Conservation (phyloP, 805 yeast genomes). For the Metschnikowia orientalis region DNA sequence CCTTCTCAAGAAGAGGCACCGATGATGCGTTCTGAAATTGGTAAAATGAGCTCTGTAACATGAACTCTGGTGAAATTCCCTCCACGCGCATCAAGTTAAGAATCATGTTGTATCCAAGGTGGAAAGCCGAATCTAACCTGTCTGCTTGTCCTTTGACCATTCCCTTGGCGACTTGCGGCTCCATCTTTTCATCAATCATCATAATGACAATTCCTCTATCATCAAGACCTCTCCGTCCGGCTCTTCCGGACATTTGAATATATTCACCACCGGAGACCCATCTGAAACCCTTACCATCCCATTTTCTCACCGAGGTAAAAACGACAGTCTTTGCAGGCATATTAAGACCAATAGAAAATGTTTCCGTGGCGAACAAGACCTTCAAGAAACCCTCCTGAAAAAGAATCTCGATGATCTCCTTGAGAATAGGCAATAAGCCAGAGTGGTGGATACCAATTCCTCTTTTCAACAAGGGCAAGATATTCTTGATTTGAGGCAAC, state of each 20-base stretch:
- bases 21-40: slow-evolving; percentile 93
- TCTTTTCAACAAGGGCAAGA: slow-evolving; percentile 80
- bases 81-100: slow-evolving; percentile 94
- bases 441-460: slow-evolving; percentile 99
- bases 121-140: slow-evolving; percentile 95
- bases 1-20: slow-evolving; percentile 77
- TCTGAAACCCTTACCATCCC: slow-evolving; percentile 97
- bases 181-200: slow-evolving; percentile 99
- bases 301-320: slow-evolving; percentile 93
- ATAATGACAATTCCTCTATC: slow-evolving; percentile 98
- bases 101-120: slow-evolving; percentile 95
- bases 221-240: slow-evolving; percentile 99
- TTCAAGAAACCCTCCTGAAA: slow-evolving; percentile 96
- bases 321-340: slow-evolving; percentile 99
- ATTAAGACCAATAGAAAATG: slow-evolving; percentile 95
- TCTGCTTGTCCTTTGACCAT: slow-evolving; percentile 99
- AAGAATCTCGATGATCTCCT: slow-evolving; percentile 91
- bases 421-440: slow-evolving; percentile 87
- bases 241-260: slow-evolving; percentile 99
- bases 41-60: slow-evolving; percentile 90
- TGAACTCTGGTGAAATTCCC: slow-evolving; percentile 96
- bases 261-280: slow-evolving; percentile 99
- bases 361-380: slow-evolving; percentile 95
- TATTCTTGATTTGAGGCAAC: slow-evolving; percentile 90
- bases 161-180: slow-evolving; percentile 97